Percentiles rank a stretch among this genome's conserved stretches.
Conservation (phyloP, 2,329 filamentous ascomycete species). For the Plectosphaerella plurivora region DNA sequence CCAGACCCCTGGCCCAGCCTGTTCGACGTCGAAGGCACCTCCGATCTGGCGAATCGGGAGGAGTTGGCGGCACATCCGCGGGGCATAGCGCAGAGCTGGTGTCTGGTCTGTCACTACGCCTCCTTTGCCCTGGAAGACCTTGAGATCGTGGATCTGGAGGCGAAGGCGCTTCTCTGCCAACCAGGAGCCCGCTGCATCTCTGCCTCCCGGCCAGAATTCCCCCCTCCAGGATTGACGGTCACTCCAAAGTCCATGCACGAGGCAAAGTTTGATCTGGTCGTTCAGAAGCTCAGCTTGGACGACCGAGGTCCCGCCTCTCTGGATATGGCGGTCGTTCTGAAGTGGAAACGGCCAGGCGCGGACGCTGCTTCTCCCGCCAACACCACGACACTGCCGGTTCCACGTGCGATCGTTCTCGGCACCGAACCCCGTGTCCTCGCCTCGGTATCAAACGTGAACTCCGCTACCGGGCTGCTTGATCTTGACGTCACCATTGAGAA, state of each 20-base stretch:
- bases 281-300: slow-evolving; percentile 75
- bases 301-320: slow-evolving; percentile 73
- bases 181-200: slow-evolving; percentile 58
- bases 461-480: slow-evolving; percentile 30
- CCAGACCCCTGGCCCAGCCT: slow-evolving; percentile 80
- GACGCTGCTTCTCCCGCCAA: slow-evolving; percentile 34
- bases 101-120: slow-evolving; percentile 65
- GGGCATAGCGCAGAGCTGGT: slow-evolving; percentile 80
- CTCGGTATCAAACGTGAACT: slow-evolving; percentile 40
- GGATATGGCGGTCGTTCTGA: slow-evolving; percentile 70
- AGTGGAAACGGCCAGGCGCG: slow-evolving; percentile 56
- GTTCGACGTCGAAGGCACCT: slow-evolving; percentile 59
- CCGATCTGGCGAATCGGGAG: slow-evolving; percentile 26
- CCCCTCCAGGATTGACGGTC: slow-evolving; percentile 44
- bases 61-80: slow-evolving; percentile 23
- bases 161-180: slow-evolving; percentile 55
- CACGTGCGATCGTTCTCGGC: slow-evolving; percentile 74
- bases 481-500: slow-evolving; percentile 76
- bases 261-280: slow-evolving; percentile 66
- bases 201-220: slow-evolving; percentile 31
- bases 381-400: slow-evolving; percentile 68
- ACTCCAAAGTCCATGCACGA: slow-evolving; percentile 66
- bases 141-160: slow-evolving; percentile 56
- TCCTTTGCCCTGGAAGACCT: slow-evolving; percentile 76
- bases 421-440: slow-evolving; percentile 83